Conservation (phyloP, 73 alveolate genomes). For the Symbiodinium pilosum region DNA sequence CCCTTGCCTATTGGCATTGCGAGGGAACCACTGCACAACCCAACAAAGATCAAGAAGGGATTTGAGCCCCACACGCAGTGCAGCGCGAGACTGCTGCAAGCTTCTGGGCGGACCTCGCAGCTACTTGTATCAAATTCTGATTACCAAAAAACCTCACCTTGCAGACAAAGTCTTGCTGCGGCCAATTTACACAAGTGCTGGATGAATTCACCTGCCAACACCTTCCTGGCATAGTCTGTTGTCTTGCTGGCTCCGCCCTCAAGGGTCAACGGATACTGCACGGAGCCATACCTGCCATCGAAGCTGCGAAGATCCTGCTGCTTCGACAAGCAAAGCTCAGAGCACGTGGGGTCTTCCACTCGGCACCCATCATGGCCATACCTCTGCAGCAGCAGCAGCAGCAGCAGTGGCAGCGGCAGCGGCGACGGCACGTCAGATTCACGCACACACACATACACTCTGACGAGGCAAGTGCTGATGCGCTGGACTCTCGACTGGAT, state of each 20-base stretch:
- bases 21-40: not conserved
- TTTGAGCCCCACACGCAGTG: constrained; percentile 15
- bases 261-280: constrained; percentile 58
- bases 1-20: not conserved
- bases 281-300: constrained; percentile 26
- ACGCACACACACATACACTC: too few relatives aligned
- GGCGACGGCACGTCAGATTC: too few relatives aligned
- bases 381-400: not conserved
- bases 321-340: not conserved
- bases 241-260: constrained; percentile 80
- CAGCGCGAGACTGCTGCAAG: constrained; percentile 26
- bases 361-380: constrained; percentile 71
- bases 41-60: not conserved
- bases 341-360: constrained; percentile 87
- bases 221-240: constrained; percentile 35
- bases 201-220: constrained; percentile 77
- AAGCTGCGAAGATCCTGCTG: not conserved
- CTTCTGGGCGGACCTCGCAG: constrained; percentile 51
- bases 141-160: not conserved
- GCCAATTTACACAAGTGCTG: constrained; percentile 41
- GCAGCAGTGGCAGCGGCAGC: not conserved
- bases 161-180: not conserved
- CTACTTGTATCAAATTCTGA: too few relatives aligned
- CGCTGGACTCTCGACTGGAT: too few relatives aligned
- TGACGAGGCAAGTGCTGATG: too few relatives aligned